Percentiles rank a stretch among this genome's conserved stretches.
Conservation (phyloP, 108 stramenopile species). For the Nitzschia palea region DNA sequence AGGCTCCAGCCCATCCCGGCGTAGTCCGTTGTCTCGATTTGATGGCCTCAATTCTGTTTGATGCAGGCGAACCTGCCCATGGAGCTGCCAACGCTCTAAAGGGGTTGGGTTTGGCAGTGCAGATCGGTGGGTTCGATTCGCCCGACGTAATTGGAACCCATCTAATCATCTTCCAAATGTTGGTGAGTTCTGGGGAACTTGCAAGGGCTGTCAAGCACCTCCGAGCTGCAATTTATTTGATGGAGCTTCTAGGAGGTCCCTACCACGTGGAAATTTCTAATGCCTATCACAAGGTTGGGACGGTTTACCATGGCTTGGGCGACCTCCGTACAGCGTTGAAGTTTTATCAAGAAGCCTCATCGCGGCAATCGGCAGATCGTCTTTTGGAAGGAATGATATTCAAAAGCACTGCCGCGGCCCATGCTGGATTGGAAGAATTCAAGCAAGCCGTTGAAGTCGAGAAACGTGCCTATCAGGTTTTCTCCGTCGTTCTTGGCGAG, state of each 20-base stretch:
- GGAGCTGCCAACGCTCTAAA: constrained; percentile 66
- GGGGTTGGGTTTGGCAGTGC: constrained; percentile 74
- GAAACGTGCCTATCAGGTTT: constrained; percentile 62
- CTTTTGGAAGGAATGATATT: constrained; percentile 67
- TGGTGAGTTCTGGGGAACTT: constrained; percentile 42
- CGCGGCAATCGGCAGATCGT: constrained; percentile 55
- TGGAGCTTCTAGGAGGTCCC: constrained; percentile 86
- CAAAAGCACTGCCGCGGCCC: constrained; percentile 52
- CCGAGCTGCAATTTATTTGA: constrained; percentile 82
- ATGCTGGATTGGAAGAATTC: constrained; percentile 57
- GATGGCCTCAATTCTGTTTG: constrained; percentile 71
- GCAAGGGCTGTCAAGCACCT: constrained; percentile 69
- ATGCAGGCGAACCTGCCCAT: constrained; percentile 63
- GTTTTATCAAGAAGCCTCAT: constrained; percentile 56
- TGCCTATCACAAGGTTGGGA: constrained; percentile 83
- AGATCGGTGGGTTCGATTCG: constrained; percentile 84
- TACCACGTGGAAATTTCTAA: constrained; percentile 68
- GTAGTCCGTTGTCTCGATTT: constrained; percentile 71
- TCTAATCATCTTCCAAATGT: constrained; percentile 57
- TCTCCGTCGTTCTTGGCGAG: constrained; percentile 54
- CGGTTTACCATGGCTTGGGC: constrained; percentile 63
- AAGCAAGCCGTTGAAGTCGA: constrained; percentile 64
- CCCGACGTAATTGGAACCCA: constrained; percentile 59
- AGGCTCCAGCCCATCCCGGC: constrained; percentile 71
- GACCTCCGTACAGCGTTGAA: constrained; percentile 48